These are phyloP conservation scores for Coemansia umbellata DNA, from an alignment of 192 early-diverging fungal species.

Conservation along the genomic window DNA sequence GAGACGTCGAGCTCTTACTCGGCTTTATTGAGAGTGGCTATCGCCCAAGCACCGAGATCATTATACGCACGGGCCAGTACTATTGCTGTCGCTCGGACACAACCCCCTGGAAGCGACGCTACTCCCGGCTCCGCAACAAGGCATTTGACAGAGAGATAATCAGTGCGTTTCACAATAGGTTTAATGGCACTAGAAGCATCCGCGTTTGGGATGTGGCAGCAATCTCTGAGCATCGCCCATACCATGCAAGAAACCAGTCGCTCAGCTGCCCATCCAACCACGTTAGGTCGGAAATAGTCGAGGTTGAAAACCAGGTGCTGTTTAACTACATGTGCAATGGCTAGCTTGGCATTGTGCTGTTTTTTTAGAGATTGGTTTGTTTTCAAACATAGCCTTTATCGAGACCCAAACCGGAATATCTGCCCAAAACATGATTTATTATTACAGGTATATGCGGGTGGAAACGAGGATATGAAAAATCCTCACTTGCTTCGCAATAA, in stretches of 20 bases:
- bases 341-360: not conserved
- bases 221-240: conserved; percentile 21
- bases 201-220: conserved; percentile 41
- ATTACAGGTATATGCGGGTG: too few species aligned
- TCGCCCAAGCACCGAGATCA: conserved; percentile 10
- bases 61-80: conserved; percentile 50
- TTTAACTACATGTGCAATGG: conserved; percentile 28
- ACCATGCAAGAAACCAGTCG: conserved; percentile 11
- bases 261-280: conserved; percentile 46
- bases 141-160: conserved; percentile 20
- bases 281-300: conserved; percentile 38
- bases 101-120: conserved; percentile 6
- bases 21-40: conserved; percentile 21
- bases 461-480: too few species aligned
- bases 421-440: too few species aligned
- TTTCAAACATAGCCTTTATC: too few species aligned
- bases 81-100: conserved; percentile 45
- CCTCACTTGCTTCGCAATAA: too few species aligned
- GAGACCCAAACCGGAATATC: too few species aligned
- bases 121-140: conserved; percentile 12
- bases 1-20: conserved; percentile 15
- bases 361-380: too few species aligned
- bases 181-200: not conserved
- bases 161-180: conserved; percentile 10
- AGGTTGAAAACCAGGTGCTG: conserved; percentile 49